Conservation (phyloP, 352 stramenopile genomes). For the Globisporangium emineosum region DNA sequence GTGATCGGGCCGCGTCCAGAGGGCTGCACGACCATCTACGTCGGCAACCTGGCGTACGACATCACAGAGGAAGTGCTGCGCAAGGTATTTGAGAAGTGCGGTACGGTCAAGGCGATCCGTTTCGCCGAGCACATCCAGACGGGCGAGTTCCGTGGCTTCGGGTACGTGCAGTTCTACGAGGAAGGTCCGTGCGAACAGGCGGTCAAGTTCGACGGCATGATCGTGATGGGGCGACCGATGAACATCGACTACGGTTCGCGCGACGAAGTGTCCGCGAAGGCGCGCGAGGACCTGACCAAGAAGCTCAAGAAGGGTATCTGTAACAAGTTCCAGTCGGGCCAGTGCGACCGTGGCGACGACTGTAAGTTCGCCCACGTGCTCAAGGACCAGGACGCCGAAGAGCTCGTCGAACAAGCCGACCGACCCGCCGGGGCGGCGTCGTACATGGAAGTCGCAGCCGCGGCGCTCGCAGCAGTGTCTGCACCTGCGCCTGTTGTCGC, state of each 20-base stretch:
- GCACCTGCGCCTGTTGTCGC: constrained; percentile 1
- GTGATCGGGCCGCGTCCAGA: constrained; percentile 67
- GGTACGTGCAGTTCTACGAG: constrained; percentile 94
- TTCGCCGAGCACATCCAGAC: constrained; percentile 86
- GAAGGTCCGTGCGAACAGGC: constrained; percentile 83
- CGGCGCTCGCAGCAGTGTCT: constrained; percentile 2
- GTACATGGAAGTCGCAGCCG: constrained; percentile 24
- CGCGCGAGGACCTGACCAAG: constrained; percentile 66
- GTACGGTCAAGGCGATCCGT: constrained; percentile 73
- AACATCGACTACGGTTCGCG: constrained; percentile 76
- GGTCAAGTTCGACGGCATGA: constrained; percentile 70
- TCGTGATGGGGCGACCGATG: constrained; percentile 84
- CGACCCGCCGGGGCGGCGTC: constrained; percentile 20
- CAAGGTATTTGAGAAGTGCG: constrained; percentile 78
- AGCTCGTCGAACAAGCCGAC: constrained; percentile 38
- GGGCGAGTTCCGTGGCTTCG: constrained; percentile 83
- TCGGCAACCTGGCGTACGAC: constrained; percentile 96
- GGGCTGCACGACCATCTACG: constrained; percentile 92
- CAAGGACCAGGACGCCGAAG: constrained; percentile 51
- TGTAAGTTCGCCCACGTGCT: constrained; percentile 78
- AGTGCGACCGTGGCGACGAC: constrained; percentile 55
- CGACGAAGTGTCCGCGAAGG: constrained; percentile 63
- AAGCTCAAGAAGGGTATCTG: constrained; percentile 79
- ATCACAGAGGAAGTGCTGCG: constrained; percentile 87
- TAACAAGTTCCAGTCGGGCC: constrained; percentile 63